These are phyloP conservation scores for Globisporangium cylindrosporum DNA, from an alignment of 352 stramenopile genomes.

Conservation along the genomic window DNA sequence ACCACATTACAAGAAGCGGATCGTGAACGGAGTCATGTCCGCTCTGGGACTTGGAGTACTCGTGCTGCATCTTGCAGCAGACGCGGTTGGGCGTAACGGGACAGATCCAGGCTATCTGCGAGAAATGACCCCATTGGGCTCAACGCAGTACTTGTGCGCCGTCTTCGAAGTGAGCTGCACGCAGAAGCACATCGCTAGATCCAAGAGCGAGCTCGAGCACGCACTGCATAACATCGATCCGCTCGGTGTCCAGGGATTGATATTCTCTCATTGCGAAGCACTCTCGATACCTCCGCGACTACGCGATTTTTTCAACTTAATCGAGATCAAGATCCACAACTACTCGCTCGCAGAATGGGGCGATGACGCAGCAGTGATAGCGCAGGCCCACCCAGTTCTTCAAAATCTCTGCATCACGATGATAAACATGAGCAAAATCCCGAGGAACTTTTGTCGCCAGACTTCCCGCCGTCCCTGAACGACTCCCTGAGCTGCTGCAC, in stretches of 20 bases:
- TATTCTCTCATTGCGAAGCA: neutral
- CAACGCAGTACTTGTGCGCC: neutral
- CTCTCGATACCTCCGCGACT: neutral
- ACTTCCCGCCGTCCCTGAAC: neutral
- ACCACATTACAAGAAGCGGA: neutral
- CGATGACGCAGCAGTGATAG: neutral
- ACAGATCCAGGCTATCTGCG: neutral
- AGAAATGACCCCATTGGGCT: neutral
- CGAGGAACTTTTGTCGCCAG: neutral
- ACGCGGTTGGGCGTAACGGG: neutral
- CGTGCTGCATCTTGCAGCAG: neutral
- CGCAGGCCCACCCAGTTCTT: neutral
- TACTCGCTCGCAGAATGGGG: neutral
- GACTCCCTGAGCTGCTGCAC: too few relatives aligned
- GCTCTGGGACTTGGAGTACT: neutral
- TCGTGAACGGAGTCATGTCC: neutral
- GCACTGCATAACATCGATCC: neutral
- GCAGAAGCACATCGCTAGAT: neutral
- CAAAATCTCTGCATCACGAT: neutral
- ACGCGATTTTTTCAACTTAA: neutral
- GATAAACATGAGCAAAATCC: neutral
- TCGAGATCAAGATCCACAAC: neutral
- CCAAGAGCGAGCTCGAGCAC: neutral
- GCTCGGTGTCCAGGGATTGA: constrained; percentile 2
- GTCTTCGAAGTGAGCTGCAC: neutral